phyloP scores from a whole-genome alignment of 164 flowering plant genomes.

The Umbilicus rupestris region DNA sequence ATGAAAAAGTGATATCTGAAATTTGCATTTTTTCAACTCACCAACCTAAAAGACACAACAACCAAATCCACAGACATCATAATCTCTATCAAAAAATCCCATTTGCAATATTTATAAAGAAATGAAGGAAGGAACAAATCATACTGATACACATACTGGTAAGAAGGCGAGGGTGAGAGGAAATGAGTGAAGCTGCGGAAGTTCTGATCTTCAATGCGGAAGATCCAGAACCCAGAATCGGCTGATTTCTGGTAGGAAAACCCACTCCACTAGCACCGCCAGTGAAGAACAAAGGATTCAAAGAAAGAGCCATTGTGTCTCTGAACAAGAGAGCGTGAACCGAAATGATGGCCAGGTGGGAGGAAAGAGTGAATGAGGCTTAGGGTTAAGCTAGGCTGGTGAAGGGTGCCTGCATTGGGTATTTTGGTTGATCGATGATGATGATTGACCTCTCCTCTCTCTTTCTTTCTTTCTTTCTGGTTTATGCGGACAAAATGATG shows the following conservation, averaged over 20 bases:
- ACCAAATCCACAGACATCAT: too few relatives aligned
- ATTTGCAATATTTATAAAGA: too few relatives aligned
- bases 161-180: not conserved
- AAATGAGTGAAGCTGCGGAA: not conserved
- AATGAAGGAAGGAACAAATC: too few relatives aligned
- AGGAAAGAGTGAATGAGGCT: not conserved
- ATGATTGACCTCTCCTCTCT: too few relatives aligned
- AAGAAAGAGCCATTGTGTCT: not conserved
- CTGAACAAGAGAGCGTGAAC: too few relatives aligned
- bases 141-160: not conserved
- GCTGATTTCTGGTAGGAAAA: not conserved
- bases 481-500: slow-evolving; percentile 4
- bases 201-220: not conserved
- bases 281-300: not conserved
- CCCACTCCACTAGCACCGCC: not conserved
- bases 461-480: too few relatives aligned
- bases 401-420: not conserved
- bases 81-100: too few relatives aligned
- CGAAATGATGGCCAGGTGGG: not conserved
- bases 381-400: not conserved
- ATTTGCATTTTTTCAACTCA: too few relatives aligned
- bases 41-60: too few relatives aligned
- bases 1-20: too few relatives aligned
- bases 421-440: slow-evolving; percentile 6
- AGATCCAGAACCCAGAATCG: not conserved